A percentile compares a stretch with the other conserved stretches of the same genome.
These are phyloP conservation scores for Coemansia sp. DNA, from an alignment of 192 early-diverging fungal species.

Conservation along the genomic window DNA sequence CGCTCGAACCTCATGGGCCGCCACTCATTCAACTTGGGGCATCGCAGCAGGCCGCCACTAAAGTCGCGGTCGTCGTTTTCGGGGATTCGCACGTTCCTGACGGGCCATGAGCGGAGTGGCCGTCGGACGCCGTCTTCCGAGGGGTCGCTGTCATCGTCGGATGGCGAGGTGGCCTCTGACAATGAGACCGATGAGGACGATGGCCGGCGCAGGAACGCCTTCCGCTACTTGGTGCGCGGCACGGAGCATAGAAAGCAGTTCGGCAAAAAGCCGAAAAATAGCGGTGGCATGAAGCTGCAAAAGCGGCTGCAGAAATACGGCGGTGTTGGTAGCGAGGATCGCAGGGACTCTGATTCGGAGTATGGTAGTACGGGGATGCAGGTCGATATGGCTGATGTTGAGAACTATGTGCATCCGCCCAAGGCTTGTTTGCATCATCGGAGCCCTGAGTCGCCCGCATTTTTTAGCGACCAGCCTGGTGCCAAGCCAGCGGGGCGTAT, in stretches of 20 bases:
- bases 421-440: not conserved
- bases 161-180: constrained; percentile 12
- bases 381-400: constrained; percentile 47
- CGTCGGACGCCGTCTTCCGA: constrained; percentile 1
- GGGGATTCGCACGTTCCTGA: constrained; percentile 23
- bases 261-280: not conserved
- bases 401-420: constrained; percentile 50
- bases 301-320: constrained; percentile 27
- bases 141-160: constrained; percentile 20
- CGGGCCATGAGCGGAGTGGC: constrained; percentile 7
- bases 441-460: constrained; percentile 4
- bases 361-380: constrained; percentile 23
- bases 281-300: constrained; percentile 15
- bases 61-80: constrained; percentile 39
- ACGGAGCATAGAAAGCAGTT: constrained; percentile 53
- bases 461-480: constrained; percentile 40
- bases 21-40: constrained; percentile 29
- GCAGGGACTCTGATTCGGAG: constrained; percentile 50
- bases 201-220: constrained; percentile 31
- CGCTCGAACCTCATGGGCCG: constrained; percentile 12
- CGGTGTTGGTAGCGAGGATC: constrained; percentile 8
- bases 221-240: constrained; percentile 49
- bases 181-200: constrained; percentile 15
- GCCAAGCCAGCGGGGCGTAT: constrained; percentile 20
- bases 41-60: constrained; percentile 6